Conservation (phyloP, 2,329 filamentous ascomycete genomes). For the Mollisiaceae sp. region DNA sequence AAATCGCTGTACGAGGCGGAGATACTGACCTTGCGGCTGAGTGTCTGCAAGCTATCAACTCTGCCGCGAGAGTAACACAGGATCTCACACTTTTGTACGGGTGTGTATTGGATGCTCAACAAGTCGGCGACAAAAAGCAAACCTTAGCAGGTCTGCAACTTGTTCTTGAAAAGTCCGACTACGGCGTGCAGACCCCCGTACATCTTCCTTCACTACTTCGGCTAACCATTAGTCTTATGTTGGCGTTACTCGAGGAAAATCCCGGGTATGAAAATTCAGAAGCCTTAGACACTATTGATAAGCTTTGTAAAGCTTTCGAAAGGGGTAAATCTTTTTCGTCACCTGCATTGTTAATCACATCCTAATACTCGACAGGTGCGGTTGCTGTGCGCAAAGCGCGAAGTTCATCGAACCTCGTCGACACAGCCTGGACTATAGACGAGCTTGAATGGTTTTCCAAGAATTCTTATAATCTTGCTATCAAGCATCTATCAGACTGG, state of each 20-base stretch:
- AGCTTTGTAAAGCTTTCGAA: conserved; percentile 62
- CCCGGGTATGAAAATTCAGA: background rate
- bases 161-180: conserved; percentile 61
- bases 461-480: conserved; percentile 78
- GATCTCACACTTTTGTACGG: conserved; percentile 74
- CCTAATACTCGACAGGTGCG: conserved; percentile 30
- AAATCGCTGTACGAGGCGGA: conserved; percentile 64
- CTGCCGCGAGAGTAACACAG: conserved; percentile 48
- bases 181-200: conserved; percentile 52
- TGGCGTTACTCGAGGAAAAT: conserved; percentile 47
- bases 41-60: conserved; percentile 66
- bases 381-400: conserved; percentile 48
- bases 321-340: conserved; percentile 44
- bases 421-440: conserved; percentile 55
- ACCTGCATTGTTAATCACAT: background rate
- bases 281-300: conserved; percentile 43
- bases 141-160: conserved; percentile 63
- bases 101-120: conserved; percentile 78
- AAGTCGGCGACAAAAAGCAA: conserved; percentile 64
- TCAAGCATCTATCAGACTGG: conserved; percentile 65
- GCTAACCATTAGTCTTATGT: conserved; percentile 59
- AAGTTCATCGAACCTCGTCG: conserved; percentile 42
- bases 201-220: conserved; percentile 69
- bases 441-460: conserved; percentile 87
- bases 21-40: conserved; percentile 64